A percentile compares a stretch with the other conserved stretches of the same genome.
Evolutionary conservation across 768 basidiomycete species (phyloP).

Genomic region (Pleurotus pulmonarius): DNA sequence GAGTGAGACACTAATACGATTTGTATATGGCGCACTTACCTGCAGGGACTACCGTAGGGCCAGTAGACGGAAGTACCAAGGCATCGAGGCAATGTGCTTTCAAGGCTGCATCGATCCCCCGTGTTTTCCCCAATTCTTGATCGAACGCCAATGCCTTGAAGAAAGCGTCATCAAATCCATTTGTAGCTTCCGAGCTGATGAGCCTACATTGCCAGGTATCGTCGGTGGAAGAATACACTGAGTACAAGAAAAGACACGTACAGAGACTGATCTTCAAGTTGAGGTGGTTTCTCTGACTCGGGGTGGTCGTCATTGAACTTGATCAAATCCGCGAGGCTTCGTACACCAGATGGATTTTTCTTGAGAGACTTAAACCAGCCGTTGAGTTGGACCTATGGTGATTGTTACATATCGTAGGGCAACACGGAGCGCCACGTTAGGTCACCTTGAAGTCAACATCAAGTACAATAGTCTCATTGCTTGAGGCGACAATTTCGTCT

Average conservation of each 20-base stretch:
- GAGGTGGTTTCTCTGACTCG: slow-evolving; percentile 40
- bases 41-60: slow-evolving; percentile 33
- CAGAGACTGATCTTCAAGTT: slow-evolving; percentile 34
- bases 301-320: slow-evolving; percentile 52
- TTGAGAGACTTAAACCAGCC: slow-evolving; percentile 22
- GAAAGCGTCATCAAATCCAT: slow-evolving; percentile 39
- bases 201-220: slow-evolving; percentile 20
- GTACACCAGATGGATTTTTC: slow-evolving; percentile 54
- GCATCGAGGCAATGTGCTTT: slow-evolving; percentile 46
- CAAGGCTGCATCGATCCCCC: slow-evolving; percentile 53
- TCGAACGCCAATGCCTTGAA: slow-evolving; percentile 41
- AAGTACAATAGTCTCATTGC: slow-evolving; percentile 55
- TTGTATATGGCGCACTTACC: slow-evolving; percentile 18
- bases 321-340: slow-evolving; percentile 54
- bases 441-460: slow-evolving; percentile 53
- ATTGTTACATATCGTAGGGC: too few species aligned
- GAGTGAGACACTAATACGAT: slow-evolving; percentile 9
- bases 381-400: background rate
- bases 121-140: slow-evolving; percentile 42
- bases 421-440: too few species aligned
- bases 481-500: slow-evolving; percentile 42
- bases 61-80: slow-evolving; percentile 43
- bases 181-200: slow-evolving; percentile 33
- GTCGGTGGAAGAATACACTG: slow-evolving; percentile 30
- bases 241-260: slow-evolving; percentile 15